phyloP scores from a whole-genome alignment of 2,329 filamentous ascomycete species.

The Alternaria sp. region DNA sequence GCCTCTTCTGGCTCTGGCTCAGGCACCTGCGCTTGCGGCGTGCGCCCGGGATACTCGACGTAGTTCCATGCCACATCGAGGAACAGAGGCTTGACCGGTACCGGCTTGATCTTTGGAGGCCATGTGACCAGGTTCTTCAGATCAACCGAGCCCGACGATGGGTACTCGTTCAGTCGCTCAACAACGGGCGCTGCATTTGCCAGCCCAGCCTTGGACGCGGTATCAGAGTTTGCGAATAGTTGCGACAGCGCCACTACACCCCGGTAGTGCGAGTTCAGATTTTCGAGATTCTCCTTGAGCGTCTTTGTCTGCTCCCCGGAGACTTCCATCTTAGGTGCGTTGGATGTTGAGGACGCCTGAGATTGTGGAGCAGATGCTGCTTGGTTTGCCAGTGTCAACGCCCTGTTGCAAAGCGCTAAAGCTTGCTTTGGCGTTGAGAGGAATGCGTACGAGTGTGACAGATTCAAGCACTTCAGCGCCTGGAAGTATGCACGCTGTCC shows the following conservation, averaged over 20 bases:
- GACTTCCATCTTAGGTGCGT: constrained; percentile 72
- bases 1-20: constrained; percentile 31
- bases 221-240: constrained; percentile 58
- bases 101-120: constrained; percentile 79
- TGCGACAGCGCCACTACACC: constrained; percentile 84
- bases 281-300: constrained; percentile 68
- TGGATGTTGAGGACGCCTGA: constrained; percentile 34
- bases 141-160: constrained; percentile 69
- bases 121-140: constrained; percentile 83
- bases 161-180: constrained; percentile 78
- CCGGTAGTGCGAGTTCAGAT: constrained; percentile 79
- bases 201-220: constrained; percentile 55
- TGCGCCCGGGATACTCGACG: constrained; percentile 82
- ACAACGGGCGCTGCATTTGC: constrained; percentile 67
- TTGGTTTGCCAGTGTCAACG: constrained; percentile 65
- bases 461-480: constrained; percentile 84
- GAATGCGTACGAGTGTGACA: constrained; percentile 83
- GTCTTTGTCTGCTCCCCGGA: constrained; percentile 63
- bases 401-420: constrained; percentile 81
- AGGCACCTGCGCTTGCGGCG: constrained; percentile 41
- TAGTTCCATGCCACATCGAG: constrained; percentile 98
- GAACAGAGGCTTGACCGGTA: constrained; percentile 94
- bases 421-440: constrained; percentile 76
- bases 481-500: constrained; percentile 83
- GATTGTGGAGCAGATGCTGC: constrained; percentile 53